These are phyloP conservation scores for Lactuca sativa DNA, from an alignment of 129 eudicot genomes.

Conservation along the genomic window DNA sequence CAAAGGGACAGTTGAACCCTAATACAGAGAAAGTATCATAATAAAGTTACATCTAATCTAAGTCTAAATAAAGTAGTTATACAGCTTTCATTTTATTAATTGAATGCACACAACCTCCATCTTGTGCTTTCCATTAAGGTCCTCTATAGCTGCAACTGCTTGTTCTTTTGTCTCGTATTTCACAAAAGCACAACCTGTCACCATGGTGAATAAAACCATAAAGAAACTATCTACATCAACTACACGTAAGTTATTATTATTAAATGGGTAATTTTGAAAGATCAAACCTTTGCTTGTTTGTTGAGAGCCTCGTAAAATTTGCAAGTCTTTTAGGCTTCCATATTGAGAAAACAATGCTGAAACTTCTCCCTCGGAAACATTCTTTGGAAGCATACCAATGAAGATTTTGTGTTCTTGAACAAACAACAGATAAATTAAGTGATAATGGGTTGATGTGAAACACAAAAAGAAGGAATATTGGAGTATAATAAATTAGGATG, in stretches of 20 bases:
- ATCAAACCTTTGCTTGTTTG: conserved; percentile 90
- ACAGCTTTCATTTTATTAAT: neutral
- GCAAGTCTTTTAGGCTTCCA: conserved; percentile 84
- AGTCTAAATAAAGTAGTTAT: neutral
- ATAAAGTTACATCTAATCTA: conserved; percentile 4
- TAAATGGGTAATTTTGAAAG: neutral
- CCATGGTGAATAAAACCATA: conserved; percentile 25
- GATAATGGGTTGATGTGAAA: conserved; percentile 5
- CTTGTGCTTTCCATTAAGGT: conserved; percentile 87
- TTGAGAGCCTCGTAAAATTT: conserved; percentile 88
- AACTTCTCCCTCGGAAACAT: conserved; percentile 82
- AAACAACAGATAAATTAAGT: conserved; percentile 19
- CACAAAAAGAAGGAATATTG: neutral
- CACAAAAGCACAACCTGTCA: conserved; percentile 92
- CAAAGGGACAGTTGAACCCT: conserved; percentile 92
- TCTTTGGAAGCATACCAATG: conserved; percentile 98
- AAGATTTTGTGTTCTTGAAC: conserved; percentile 85
- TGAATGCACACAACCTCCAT: conserved; percentile 76
- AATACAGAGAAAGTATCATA: conserved; percentile 5
- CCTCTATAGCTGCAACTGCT: conserved; percentile 95
- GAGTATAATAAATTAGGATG: conserved; percentile 14
- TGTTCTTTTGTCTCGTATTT: conserved; percentile 94
- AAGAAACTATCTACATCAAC: neutral
- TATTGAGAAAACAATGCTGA: conserved; percentile 76
- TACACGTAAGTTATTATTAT: conserved; percentile 3